Evolutionary conservation across 2,329 filamentous ascomycete genomes (phyloP).

Genomic region (Xylaria sp.): DNA sequence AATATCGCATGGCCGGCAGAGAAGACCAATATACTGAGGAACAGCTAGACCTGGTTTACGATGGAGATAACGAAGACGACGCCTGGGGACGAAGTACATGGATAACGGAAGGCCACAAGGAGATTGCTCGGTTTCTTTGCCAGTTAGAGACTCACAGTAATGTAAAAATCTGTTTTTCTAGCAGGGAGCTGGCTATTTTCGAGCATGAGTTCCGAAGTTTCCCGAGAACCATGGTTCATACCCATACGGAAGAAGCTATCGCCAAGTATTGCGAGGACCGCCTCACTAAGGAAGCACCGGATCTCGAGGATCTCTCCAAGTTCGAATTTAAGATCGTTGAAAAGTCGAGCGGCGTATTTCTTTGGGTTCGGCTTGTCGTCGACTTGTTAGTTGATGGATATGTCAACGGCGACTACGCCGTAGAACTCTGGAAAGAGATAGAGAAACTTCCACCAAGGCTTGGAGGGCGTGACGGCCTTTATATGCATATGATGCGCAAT

Average conservation of each 20-base stretch:
- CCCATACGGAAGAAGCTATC: not conserved
- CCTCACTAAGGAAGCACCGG: not conserved
- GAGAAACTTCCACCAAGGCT: not conserved
- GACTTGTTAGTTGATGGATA: conserved; percentile 8
- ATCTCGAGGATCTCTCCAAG: not conserved
- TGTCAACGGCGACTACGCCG: not conserved
- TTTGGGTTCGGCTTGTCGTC: conserved; percentile 1
- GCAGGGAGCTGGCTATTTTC: not conserved
- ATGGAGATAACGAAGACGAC: not conserved
- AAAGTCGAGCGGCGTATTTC: not conserved
- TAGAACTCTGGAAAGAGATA: not conserved
- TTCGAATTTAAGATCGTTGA: not conserved
- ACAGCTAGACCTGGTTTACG: not conserved
- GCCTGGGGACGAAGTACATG: not conserved
- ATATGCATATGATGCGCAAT: conserved; percentile 5
- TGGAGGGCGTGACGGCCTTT: not conserved
- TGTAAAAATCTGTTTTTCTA: not conserved
- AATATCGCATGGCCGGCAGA: conserved; percentile 3
- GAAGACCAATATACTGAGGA: conserved; percentile 1
- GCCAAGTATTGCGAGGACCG: not conserved
- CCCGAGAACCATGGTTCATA: not conserved
- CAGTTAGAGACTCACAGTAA: not conserved
- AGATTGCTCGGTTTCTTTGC: not conserved
- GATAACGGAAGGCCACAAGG: conserved; percentile 9
- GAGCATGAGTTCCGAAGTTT: not conserved